Conservation (phyloP, 768 basidiomycete genomes). For the Amanita pseudoporphyria region DNA sequence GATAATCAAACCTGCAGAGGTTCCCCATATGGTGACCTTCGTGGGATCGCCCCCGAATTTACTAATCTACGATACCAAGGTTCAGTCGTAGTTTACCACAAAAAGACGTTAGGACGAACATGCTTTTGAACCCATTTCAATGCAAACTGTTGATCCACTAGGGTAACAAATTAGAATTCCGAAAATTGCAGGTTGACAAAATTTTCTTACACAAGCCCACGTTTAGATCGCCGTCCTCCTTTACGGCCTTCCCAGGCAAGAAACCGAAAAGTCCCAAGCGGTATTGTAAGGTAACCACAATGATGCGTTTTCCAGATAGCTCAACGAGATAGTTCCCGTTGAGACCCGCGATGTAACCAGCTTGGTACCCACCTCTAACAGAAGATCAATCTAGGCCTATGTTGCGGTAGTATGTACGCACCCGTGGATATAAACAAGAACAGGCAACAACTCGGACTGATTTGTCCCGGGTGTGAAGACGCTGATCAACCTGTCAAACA, state of each 20-base stretch:
- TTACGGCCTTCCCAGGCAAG: conserved; percentile 32
- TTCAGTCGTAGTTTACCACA: background rate
- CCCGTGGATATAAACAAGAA: conserved; percentile 37
- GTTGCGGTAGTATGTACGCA: conserved; percentile 11
- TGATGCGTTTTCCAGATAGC: conserved; percentile 23
- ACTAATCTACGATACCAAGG: conserved; percentile 19
- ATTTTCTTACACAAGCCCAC: conserved; percentile 36
- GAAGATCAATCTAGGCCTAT: background rate
- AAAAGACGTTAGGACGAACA: conserved; percentile 13
- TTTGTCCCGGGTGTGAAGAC: conserved; percentile 26
- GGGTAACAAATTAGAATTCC: background rate
- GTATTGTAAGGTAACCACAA: conserved; percentile 33
- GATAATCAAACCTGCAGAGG: conserved; percentile 24
- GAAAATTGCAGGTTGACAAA: background rate
- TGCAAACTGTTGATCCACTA: conserved; percentile 36
- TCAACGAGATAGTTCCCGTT: conserved; percentile 28
- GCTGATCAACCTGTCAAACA: conserved; percentile 11
- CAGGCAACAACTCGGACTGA: conserved; percentile 20
- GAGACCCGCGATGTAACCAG: conserved; percentile 13
- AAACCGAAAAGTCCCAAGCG: conserved; percentile 38
- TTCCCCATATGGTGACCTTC: conserved; percentile 33
- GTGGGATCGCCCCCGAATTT: conserved; percentile 32
- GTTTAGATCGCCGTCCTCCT: conserved; percentile 33
- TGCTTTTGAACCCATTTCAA: conserved; percentile 32
- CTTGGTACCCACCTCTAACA: conserved; percentile 25